These are phyloP conservation scores for Fomitopsis betulina DNA, from an alignment of 1,284 basidiomycete genomes.

Conservation along the genomic window DNA sequence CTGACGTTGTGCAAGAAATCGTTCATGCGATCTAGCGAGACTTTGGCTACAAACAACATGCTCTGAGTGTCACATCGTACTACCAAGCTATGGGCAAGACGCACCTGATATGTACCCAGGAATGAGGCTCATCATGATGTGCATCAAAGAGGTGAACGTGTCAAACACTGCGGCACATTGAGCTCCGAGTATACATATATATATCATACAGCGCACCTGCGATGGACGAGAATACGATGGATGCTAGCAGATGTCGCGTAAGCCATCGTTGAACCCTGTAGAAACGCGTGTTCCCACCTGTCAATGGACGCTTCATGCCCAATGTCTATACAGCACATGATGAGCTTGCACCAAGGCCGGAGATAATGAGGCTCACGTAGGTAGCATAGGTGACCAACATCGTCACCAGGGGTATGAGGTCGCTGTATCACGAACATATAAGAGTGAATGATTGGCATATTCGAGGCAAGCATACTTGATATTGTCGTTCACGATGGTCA, in stretches of 20 bases:
- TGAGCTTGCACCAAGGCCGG: background rate
- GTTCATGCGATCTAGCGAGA: slow-evolving; percentile 40
- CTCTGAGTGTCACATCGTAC: background rate
- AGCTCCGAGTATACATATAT: background rate
- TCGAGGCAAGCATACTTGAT: slow-evolving; percentile 27
- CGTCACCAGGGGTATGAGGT: slow-evolving; percentile 56
- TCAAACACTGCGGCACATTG: slow-evolving; percentile 26
- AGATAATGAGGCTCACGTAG: slow-evolving; percentile 30
- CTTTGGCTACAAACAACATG: slow-evolving; percentile 24
- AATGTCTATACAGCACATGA: slow-evolving; percentile 23
- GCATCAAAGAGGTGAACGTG: slow-evolving; percentile 25
- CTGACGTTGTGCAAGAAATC: slow-evolving; percentile 38
- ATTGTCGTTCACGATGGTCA: slow-evolving; percentile 29
- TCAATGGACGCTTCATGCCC: slow-evolving; percentile 26
- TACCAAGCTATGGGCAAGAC: background rate
- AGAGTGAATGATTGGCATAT: background rate
- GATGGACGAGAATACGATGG: slow-evolving; percentile 35
- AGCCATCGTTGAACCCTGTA: background rate
- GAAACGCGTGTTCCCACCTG: slow-evolving; percentile 14
- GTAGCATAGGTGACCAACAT: slow-evolving; percentile 67
- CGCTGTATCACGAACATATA: slow-evolving; percentile 30
- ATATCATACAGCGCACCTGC: slow-evolving; percentile 19
- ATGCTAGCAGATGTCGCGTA: slow-evolving; percentile 16
- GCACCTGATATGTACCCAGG: slow-evolving; percentile 24
- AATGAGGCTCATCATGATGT: slow-evolving; percentile 22